Evolutionary conservation across 352 stramenopile species (phyloP).

Genomic region (Globisporangium recalcitrans): DNA sequence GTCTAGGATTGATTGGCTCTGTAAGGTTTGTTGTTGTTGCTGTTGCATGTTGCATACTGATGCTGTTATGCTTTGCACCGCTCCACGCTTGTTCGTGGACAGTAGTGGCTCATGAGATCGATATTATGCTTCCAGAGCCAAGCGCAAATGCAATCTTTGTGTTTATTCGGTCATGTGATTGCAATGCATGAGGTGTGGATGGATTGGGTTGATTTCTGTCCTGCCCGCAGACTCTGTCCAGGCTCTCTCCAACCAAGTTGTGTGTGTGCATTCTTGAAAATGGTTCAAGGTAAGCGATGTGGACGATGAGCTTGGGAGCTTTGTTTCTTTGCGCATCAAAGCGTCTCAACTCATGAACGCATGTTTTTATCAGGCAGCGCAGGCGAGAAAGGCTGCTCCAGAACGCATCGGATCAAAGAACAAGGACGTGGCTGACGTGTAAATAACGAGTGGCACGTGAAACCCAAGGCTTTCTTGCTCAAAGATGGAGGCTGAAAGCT

Average conservation of each 20-base stretch:
- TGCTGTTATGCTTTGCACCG: not conserved
- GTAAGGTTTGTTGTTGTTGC: not conserved
- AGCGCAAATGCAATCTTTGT: not conserved
- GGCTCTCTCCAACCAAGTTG: not conserved
- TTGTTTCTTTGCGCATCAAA: not conserved
- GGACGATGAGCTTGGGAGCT: not conserved
- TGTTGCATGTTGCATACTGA: not conserved
- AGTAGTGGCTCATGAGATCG: not conserved
- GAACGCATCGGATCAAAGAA: too few relatives aligned
- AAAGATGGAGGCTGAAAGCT: not conserved
- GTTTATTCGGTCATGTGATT: not conserved
- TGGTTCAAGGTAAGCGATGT: not conserved
- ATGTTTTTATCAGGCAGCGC: not conserved
- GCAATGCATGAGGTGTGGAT: not conserved
- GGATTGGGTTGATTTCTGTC: not conserved
- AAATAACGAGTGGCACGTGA: not conserved
- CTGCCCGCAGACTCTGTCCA: not conserved
- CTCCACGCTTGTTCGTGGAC: not conserved
- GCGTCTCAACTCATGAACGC: not conserved
- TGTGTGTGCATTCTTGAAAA: not conserved
- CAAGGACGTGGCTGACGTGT: not conserved
- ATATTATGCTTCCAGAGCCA: not conserved
- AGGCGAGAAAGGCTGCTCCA: not conserved
- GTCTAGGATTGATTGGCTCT: not conserved
- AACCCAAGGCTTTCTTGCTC: not conserved